Evolutionary conservation across 1,139 yeast genomes (phyloP), one percentile per base, ranked within the genome.

Genomic region (Yamadazyma diddensiae): DNA sequence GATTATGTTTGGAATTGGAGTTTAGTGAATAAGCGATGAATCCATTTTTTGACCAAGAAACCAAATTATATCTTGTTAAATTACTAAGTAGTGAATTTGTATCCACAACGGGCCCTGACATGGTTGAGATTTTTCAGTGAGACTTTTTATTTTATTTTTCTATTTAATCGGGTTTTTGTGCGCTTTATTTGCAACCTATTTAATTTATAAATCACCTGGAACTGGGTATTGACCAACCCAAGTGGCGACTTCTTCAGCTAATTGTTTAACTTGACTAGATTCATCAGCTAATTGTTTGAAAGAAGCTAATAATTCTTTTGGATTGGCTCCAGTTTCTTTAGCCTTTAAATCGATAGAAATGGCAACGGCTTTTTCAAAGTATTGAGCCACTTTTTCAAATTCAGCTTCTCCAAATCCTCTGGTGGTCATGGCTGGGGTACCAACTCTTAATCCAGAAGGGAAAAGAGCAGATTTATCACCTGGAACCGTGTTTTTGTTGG

Each of bases 341-440:
- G 70, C 49, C 59, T 80, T 82, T 55, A 83, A 68, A 21, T 68
- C 70, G 37, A 71, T 58, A 13, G 90, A 72, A 42, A 82, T 65
- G 17, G 78, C 74, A 39, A 85, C 94, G 19, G 96, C 95, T 48
- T 65, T 67, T 55, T 83, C 82, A 57, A 90, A 82, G 68, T 77
- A 87, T 38, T 72, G 76, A 17, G 90, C 85, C 37, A 90, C 92
- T 55, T 77, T 73, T 44, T 70, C 78, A 51, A 90, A 90, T 52
- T 90, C 97, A 29, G 64, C 73, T 42, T 75, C 77, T 27, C 83
- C 82, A 52, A 90, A 82, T 18, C 97, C 97, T 71, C 97, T 82
- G 33, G 97, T 87, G 43, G 97, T 84, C 97, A 90, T 90, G 38
- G 97, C 97, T 37, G 97, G 97, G 28, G 97, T 86, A 49, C 97